Percentiles rank a stretch among this genome's conserved stretches.
Conservation (phyloP, 441 rosid species). For the Pelargonium australe region DNA sequence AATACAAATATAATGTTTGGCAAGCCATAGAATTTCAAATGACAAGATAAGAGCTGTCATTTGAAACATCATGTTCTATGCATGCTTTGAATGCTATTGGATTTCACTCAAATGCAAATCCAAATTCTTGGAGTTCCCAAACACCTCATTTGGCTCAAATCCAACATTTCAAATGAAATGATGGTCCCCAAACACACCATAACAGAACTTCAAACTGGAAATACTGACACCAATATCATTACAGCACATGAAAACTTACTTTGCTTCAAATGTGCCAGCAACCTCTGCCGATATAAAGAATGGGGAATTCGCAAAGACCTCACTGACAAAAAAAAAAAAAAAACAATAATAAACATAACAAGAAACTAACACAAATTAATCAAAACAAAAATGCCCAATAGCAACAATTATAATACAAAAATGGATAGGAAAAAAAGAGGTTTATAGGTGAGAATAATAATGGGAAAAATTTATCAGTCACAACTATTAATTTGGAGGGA, state of each 20-base stretch:
- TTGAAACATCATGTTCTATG: no score
- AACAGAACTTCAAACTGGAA: constrained; percentile 17
- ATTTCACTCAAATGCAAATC: no score
- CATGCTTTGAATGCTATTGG: no score
- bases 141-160: no score
- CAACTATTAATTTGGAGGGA: neutral
- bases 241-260: constrained; percentile 39
- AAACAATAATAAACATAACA: neutral
- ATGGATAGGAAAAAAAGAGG: neutral
- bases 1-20: no score
- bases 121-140: no score
- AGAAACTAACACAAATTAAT: neutral
- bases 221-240: constrained; percentile 15
- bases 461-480: neutral
- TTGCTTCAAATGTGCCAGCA: constrained; percentile 55
- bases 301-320: constrained; percentile 82
- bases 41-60: no score
- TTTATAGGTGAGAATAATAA: neutral
- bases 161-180: no score
- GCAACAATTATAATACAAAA: neutral
- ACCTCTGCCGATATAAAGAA: constrained; percentile 86
- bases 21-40: no score
- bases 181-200: neutral
- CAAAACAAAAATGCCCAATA: no score
- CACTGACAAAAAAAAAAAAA: constrained; percentile 39